phyloP scores from a whole-genome alignment of 2,329 filamentous ascomycete species.

The Fusarium floridanum region DNA sequence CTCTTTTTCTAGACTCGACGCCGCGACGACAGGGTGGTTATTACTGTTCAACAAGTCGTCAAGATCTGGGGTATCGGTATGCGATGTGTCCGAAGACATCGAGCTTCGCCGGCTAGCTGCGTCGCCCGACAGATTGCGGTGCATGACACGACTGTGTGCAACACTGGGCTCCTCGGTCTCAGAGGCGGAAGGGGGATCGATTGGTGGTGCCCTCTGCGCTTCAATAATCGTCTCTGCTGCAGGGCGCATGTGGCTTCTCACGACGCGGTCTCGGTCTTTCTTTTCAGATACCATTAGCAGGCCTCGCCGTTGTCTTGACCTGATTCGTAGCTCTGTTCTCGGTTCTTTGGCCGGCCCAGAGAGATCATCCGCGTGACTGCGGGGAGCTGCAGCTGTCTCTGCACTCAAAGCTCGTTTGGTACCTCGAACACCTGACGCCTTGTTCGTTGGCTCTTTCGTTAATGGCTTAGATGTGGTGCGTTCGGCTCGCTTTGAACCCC shows the following conservation, averaged over 20 bases:
- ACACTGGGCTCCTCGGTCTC: constrained; percentile 3
- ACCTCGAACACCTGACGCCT: background rate
- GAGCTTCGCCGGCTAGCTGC: background rate
- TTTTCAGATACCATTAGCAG: constrained; percentile 61
- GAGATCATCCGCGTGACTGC: background rate
- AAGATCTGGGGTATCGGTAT: background rate
- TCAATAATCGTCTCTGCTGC: background rate
- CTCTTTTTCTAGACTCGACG: background rate
- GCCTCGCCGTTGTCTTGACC: constrained; percentile 61
- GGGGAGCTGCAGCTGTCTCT: background rate
- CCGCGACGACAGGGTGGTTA: background rate
- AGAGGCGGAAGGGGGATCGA: background rate
- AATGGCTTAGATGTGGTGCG: background rate
- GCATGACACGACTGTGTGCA: background rate
- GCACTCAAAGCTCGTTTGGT: constrained; percentile 19
- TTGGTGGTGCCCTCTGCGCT: background rate
- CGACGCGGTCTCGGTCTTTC: constrained; percentile 17
- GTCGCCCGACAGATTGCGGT: background rate
- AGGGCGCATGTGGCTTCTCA: background rate
- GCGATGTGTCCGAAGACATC: background rate
- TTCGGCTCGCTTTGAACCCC: background rate
- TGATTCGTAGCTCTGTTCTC: constrained; percentile 62
- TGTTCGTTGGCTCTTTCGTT: background rate
- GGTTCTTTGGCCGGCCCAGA: constrained; percentile 41
- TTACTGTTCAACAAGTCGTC: background rate